Evolutionary conservation across 129 eudicot genomes (phyloP).

Genomic region (Solidago caesia): DNA sequence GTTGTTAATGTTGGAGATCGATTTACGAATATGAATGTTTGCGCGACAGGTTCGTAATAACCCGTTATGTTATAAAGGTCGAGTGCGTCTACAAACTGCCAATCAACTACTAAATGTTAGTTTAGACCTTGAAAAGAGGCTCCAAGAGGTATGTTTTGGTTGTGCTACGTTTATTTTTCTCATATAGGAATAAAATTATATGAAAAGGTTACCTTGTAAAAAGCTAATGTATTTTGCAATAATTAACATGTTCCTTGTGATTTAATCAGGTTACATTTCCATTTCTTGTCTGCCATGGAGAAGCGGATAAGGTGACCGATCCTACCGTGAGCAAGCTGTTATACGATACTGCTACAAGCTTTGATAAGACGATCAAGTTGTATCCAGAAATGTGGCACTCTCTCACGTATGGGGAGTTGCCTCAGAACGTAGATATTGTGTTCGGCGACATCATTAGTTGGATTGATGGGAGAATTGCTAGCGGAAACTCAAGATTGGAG

Average conservation of each 20-base stretch:
- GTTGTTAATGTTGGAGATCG: background rate
- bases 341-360: slow-evolving; percentile 54
- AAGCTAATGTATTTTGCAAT: background rate
- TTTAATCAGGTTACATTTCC: slow-evolving; percentile 54
- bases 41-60: slow-evolving; percentile 50
- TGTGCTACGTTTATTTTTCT: background rate
- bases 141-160: slow-evolving; percentile 46
- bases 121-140: slow-evolving; percentile 70
- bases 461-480: slow-evolving; percentile 45
- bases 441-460: slow-evolving; percentile 48
- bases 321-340: slow-evolving; percentile 69
- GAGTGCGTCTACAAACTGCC: slow-evolving; percentile 75
- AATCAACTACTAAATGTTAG: slow-evolving; percentile 54
- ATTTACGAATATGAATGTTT: background rate
- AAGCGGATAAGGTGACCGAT: slow-evolving; percentile 75
- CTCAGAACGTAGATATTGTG: slow-evolving; percentile 54
- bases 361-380: slow-evolving; percentile 69
- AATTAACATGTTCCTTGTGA: background rate
- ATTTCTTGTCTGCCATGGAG: slow-evolving; percentile 74
- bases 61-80: slow-evolving; percentile 82
- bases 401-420: slow-evolving; percentile 74
- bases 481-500: slow-evolving; percentile 47
- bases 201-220: background rate
- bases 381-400: slow-evolving; percentile 97
- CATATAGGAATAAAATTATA: background rate